These are phyloP conservation scores for Chytriomyces hyalinus DNA, from an alignment of 192 early-diverging fungal genomes.

Conservation along the genomic window DNA sequence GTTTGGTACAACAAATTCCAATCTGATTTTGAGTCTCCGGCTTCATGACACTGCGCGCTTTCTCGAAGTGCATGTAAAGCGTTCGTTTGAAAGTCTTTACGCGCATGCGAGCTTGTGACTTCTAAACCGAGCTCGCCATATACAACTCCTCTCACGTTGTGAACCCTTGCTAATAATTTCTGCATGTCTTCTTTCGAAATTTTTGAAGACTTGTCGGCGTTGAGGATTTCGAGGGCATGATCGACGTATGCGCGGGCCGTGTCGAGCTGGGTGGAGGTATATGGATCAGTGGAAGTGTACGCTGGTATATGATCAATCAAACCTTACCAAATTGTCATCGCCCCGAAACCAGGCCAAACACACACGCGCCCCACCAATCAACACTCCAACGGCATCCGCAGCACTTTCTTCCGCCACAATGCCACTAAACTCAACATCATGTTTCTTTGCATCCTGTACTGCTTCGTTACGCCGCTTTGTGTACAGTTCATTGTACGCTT, in stretches of 20 bases:
- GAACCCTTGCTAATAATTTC: neutral
- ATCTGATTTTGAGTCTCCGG: neutral
- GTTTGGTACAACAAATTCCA: constrained; percentile 52
- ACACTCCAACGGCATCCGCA: constrained; percentile 53
- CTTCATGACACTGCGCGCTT: constrained; percentile 27
- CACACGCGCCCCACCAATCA: constrained; percentile 47
- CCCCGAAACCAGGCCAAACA: constrained; percentile 38
- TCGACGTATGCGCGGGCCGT: constrained; percentile 48
- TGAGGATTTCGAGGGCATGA: constrained; percentile 45
- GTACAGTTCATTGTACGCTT: constrained; percentile 50
- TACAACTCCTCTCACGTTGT: constrained; percentile 44
- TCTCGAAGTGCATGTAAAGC: constrained; percentile 19
- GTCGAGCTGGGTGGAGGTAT: constrained; percentile 33
- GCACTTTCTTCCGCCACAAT: constrained; percentile 45
- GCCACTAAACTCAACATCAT: constrained; percentile 1
- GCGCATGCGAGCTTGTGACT: constrained; percentile 35
- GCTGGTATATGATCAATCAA: neutral
- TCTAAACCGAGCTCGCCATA: constrained; percentile 55
- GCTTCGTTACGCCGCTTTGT: constrained; percentile 42
- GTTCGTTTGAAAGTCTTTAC: constrained; percentile 36
- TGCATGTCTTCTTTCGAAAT: neutral
- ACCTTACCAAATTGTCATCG: constrained; percentile 43
- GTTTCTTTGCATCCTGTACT: neutral
- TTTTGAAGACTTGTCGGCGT: neutral
- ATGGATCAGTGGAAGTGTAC: neutral